These are phyloP conservation scores for Raphanus raphanistrum DNA, from an alignment of 345 rosid species.

Conservation along the genomic window DNA sequence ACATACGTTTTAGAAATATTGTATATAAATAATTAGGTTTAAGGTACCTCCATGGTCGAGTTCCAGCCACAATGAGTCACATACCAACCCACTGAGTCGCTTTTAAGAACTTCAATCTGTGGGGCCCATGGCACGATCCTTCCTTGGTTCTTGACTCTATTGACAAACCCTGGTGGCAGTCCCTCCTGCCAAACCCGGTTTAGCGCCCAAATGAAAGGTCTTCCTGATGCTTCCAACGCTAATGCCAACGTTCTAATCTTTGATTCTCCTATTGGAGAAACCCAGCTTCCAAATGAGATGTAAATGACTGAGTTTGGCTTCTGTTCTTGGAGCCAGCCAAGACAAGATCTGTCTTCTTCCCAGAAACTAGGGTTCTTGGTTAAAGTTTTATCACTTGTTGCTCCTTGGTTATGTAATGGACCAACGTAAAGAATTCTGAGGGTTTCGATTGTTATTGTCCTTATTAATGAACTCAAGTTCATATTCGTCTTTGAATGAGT, in stretches of 20 bases:
- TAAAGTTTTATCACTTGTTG: neutral
- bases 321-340: slow-evolving; percentile 65
- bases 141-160: slow-evolving; percentile 50
- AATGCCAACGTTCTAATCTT: slow-evolving; percentile 53
- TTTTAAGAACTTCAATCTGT: slow-evolving; percentile 54
- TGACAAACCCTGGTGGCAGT: slow-evolving; percentile 49
- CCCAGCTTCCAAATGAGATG: slow-evolving; percentile 88
- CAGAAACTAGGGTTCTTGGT: slow-evolving; percentile 55
- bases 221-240: slow-evolving; percentile 48
- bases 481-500: slow-evolving; percentile 59
- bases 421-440: slow-evolving; percentile 50
- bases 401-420: slow-evolving; percentile 40
- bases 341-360: slow-evolving; percentile 64
- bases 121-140: slow-evolving; percentile 76
- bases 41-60: slow-evolving; percentile 62
- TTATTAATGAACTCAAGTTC: neutral
- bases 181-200: slow-evolving; percentile 56
- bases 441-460: slow-evolving; percentile 17
- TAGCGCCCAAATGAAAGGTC: slow-evolving; percentile 71
- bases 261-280: slow-evolving; percentile 63
- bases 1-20: neutral
- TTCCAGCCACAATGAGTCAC: slow-evolving; percentile 94
- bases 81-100: slow-evolving; percentile 53
- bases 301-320: slow-evolving; percentile 53
- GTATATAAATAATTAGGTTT: neutral